A percentile compares a stretch with the other conserved stretches of the same genome.
phyloP scores from a whole-genome alignment of 179 eudicot genomes.

The Drosera spatulata region DNA sequence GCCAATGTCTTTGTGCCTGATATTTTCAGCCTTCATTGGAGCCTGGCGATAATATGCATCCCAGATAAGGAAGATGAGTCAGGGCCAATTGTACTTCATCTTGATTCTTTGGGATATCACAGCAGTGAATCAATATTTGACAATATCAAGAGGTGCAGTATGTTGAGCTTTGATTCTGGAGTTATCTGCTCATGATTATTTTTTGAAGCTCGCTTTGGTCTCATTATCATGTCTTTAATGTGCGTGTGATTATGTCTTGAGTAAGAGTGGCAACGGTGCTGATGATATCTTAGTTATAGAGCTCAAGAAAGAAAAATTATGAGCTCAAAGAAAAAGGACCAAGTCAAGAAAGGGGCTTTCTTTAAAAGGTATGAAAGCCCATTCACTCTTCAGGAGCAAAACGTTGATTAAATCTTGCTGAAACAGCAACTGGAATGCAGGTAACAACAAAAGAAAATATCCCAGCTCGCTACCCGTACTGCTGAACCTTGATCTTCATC shows the following conservation, averaged over 20 bases:
- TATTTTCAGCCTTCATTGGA: constrained; percentile 74
- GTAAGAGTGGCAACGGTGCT: background rate
- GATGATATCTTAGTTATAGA: background rate
- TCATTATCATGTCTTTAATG: background rate
- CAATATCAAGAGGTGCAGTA: constrained; percentile 51
- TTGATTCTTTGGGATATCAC: constrained; percentile 88
- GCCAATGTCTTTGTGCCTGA: background rate
- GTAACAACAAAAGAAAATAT: too few relatives aligned
- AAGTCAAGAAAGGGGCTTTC: too few relatives aligned
- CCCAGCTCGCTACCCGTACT: too few relatives aligned
- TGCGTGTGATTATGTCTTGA: too few relatives aligned
- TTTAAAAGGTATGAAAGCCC: too few relatives aligned
- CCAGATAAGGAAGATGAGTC: constrained; percentile 65
- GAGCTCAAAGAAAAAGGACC: too few relatives aligned
- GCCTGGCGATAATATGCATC: constrained; percentile 82
- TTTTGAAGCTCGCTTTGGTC: background rate
- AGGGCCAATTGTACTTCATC: constrained; percentile 74
- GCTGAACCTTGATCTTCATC: too few relatives aligned
- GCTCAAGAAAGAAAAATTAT: too few relatives aligned
- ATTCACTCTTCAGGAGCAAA: too few relatives aligned
- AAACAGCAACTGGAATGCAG: too few relatives aligned
- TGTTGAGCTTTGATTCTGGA: background rate
- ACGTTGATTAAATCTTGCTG: too few relatives aligned
- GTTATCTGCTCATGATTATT: background rate
- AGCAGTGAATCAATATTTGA: constrained; percentile 33